Percentiles rank a stretch among this genome's conserved stretches.
phyloP scores from a whole-genome alignment of 1,284 basidiomycete genomes.

The Xanthoconium separans region DNA sequence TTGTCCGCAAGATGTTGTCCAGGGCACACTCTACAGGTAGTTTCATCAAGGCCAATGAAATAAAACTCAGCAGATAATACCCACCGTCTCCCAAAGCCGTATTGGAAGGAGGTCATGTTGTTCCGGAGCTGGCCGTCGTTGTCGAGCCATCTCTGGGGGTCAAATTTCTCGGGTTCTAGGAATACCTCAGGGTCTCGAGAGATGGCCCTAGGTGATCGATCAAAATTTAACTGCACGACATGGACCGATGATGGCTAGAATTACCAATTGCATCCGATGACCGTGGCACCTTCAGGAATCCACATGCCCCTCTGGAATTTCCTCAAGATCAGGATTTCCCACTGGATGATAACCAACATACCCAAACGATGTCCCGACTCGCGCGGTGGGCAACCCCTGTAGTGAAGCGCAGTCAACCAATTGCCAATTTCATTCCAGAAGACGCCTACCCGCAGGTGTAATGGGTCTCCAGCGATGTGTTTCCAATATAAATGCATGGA shows the following conservation, averaged over 20 bases:
- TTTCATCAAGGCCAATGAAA: neutral
- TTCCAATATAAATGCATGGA: constrained; percentile 61
- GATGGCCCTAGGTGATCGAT: constrained; percentile 40
- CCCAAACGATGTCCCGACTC: constrained; percentile 61
- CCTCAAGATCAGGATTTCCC: neutral
- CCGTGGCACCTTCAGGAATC: constrained; percentile 58
- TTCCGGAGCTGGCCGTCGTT: constrained; percentile 46
- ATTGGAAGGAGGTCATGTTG: constrained; percentile 51
- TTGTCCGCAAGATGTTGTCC: constrained; percentile 20
- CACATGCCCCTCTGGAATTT: constrained; percentile 44
- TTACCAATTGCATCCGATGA: constrained; percentile 48
- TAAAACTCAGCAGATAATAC: neutral
- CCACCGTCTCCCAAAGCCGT: constrained; percentile 61
- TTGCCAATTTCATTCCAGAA: neutral
- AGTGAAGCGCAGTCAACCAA: neutral
- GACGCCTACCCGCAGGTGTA: constrained; percentile 42
- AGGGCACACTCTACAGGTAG: constrained; percentile 18
- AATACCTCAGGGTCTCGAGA: constrained; percentile 55
- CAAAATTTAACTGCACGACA: neutral
- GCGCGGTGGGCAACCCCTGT: constrained; percentile 55
- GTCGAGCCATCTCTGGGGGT: constrained; percentile 58
- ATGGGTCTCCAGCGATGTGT: constrained; percentile 64
- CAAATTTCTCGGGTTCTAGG: constrained; percentile 57
- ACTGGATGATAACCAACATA: constrained; percentile 22
- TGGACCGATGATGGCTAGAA: neutral